phyloP scores from a whole-genome alignment of 768 basidiomycete genomes.

The Tricholoma hemisulphureum region DNA sequence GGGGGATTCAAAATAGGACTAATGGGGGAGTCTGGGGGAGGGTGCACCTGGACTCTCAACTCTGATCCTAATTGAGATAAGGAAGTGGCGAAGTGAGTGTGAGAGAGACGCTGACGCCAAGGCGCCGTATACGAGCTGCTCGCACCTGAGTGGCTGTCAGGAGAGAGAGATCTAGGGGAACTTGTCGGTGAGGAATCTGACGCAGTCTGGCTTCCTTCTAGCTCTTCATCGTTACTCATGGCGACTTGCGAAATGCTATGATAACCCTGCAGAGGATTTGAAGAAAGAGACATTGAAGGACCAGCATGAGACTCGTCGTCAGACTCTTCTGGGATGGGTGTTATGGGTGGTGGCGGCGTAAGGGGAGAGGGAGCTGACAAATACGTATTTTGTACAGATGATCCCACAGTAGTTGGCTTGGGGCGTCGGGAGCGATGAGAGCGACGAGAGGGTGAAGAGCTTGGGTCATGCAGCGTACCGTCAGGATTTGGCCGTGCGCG shows the following conservation, averaged over 20 bases:
- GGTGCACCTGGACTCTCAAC: constrained; percentile 68
- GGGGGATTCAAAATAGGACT: constrained; percentile 75
- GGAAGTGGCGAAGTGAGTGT: constrained; percentile 64
- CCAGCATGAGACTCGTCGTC: constrained; percentile 46
- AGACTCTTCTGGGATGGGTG: constrained; percentile 69
- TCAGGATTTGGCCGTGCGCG: constrained; percentile 41
- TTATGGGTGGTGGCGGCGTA: constrained; percentile 68
- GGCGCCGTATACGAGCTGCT: constrained; percentile 75
- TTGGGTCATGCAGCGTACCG: constrained; percentile 41
- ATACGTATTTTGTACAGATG: constrained; percentile 60
- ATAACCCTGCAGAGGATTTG: constrained; percentile 23
- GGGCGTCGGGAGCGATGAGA: constrained; percentile 62
- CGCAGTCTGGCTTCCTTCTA: constrained; percentile 21
- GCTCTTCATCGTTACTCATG: constrained; percentile 19
- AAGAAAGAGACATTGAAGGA: constrained; percentile 41
- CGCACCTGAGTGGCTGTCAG: constrained; percentile 71
- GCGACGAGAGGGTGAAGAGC: constrained; percentile 45
- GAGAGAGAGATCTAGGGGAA: constrained; percentile 60
- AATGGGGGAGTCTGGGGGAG: constrained; percentile 76
- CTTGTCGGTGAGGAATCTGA: constrained; percentile 37
- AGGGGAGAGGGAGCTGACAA: constrained; percentile 39
- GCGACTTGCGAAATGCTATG: constrained; percentile 29
- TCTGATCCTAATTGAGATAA: constrained; percentile 66
- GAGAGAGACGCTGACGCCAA: constrained; percentile 62
- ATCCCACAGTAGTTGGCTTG: constrained; percentile 40